Conservation (phyloP, 2,329 filamentous ascomycete genomes). For the Trichoderma koningii region DNA sequence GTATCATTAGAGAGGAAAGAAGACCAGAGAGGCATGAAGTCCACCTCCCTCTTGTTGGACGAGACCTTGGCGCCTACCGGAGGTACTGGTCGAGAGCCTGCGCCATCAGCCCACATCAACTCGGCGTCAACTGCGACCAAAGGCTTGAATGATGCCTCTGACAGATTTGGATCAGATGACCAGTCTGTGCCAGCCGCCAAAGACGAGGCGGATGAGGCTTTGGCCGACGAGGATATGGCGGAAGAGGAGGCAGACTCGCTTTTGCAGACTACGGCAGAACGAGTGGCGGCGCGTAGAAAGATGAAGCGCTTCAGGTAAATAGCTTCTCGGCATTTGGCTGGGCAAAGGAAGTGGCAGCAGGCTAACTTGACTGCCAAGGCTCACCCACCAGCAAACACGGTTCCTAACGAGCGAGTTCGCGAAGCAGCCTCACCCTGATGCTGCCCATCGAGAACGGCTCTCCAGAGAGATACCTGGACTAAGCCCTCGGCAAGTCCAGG, state of each 20-base stretch:
- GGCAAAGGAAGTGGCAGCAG: not conserved
- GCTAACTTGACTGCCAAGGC: conserved; percentile 51
- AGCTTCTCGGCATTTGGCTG: conserved; percentile 23
- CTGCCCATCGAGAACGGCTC: conserved; percentile 82
- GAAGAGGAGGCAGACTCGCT: conserved; percentile 45
- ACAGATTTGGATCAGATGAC: conserved; percentile 23
- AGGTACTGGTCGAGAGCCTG: conserved; percentile 43
- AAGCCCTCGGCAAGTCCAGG: conserved; percentile 89
- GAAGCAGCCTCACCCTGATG: conserved; percentile 91
- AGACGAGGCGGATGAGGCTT: conserved; percentile 54
- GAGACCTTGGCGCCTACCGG: conserved; percentile 44
- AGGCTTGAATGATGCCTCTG: conserved; percentile 1
- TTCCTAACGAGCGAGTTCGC: conserved; percentile 97
- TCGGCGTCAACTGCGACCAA: conserved; percentile 33
- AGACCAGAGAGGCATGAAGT: conserved; percentile 20
- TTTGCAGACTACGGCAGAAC: conserved; percentile 58
- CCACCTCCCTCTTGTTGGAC: conserved; percentile 8
- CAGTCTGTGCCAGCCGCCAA: conserved; percentile 4
- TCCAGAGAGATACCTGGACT: conserved; percentile 89
- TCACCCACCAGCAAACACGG: conserved; percentile 95
- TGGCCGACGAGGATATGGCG: conserved; percentile 61
- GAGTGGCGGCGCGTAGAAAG: conserved; percentile 60
- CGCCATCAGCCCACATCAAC: conserved; percentile 46
- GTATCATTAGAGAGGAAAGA: conserved; percentile 22
- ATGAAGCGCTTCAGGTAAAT: conserved; percentile 78